Percentiles rank a stretch among this genome's conserved stretches.
phyloP scores from a whole-genome alignment of 116 monocot species.

The Thalassia testudinum region DNA sequence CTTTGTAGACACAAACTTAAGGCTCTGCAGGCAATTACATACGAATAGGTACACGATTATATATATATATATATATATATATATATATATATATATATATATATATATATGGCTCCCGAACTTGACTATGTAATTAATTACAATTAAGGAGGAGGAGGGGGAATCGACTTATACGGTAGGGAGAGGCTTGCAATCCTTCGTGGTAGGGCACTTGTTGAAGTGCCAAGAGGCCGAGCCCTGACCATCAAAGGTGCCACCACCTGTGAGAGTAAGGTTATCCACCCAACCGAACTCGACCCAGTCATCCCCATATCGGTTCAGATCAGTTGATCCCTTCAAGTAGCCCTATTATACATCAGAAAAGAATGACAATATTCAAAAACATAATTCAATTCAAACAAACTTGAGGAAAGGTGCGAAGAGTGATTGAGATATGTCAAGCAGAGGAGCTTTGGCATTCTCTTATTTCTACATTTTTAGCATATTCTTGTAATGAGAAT shows the following conservation, averaged over 20 bases:
- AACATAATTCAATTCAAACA: too few relatives aligned
- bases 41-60: too few relatives aligned
- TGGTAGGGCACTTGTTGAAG: conserved; percentile 28
- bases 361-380: background rate
- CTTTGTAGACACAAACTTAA: conserved; percentile 36
- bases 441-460: too few relatives aligned
- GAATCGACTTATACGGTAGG: conserved; percentile 35
- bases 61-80: too few relatives aligned
- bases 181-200: conserved; percentile 41
- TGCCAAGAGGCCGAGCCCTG: conserved; percentile 51
- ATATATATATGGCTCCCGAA: too few relatives aligned
- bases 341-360: conserved; percentile 23
- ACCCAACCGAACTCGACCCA: conserved; percentile 47
- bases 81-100: too few relatives aligned
- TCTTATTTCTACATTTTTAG: too few relatives aligned
- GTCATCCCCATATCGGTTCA: conserved; percentile 19
- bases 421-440: too few relatives aligned
- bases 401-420: too few relatives aligned
- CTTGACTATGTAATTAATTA: too few relatives aligned
- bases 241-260: conserved; percentile 49
- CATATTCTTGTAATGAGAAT: too few relatives aligned
- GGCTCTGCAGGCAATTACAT: conserved; percentile 2
- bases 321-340: conserved; percentile 49
- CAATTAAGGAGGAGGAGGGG: too few relatives aligned
- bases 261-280: conserved; percentile 23